These are phyloP conservation scores for Zymoseptoria passerinii DNA, from an alignment of 2,329 filamentous ascomycete genomes.

Conservation along the genomic window DNA sequence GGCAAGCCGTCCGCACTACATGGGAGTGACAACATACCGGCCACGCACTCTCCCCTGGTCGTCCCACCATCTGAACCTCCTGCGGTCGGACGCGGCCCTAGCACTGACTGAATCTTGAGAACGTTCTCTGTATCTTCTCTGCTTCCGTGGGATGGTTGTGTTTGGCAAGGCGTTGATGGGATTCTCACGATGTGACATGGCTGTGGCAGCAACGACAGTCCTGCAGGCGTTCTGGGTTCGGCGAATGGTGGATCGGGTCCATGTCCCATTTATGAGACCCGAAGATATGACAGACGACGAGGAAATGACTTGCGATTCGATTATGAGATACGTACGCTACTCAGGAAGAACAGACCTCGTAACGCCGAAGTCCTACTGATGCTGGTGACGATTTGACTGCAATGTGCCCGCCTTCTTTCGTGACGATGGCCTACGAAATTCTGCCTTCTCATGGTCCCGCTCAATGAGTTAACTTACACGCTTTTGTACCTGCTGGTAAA, in stretches of 20 bases:
- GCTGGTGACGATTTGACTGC: no score
- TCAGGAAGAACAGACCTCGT: no score
- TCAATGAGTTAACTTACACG: no score
- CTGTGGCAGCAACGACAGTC: neutral
- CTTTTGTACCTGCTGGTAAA: no score
- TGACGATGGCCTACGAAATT: no score
- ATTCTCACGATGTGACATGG: neutral
- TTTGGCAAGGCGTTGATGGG: conserved; percentile 7
- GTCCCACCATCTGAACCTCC: conserved; percentile 11
- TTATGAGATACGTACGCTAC: no score
- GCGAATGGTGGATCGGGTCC: neutral
- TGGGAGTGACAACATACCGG: neutral
- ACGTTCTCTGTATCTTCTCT: neutral
- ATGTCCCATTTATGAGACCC: neutral
- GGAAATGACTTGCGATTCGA: neutral
- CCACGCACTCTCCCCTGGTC: conserved; percentile 12
- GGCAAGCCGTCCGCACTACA: neutral
- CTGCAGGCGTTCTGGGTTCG: neutral
- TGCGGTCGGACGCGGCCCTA: conserved; percentile 1
- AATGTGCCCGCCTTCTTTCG: no score
- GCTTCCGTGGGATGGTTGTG: neutral
- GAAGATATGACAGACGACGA: neutral
- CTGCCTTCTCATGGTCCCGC: no score
- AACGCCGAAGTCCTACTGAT: no score
- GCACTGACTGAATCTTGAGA: neutral